Base-by-base conservation (phyloP, 106 monocot species). In the Dactylorhiza incarnata region DNA sequence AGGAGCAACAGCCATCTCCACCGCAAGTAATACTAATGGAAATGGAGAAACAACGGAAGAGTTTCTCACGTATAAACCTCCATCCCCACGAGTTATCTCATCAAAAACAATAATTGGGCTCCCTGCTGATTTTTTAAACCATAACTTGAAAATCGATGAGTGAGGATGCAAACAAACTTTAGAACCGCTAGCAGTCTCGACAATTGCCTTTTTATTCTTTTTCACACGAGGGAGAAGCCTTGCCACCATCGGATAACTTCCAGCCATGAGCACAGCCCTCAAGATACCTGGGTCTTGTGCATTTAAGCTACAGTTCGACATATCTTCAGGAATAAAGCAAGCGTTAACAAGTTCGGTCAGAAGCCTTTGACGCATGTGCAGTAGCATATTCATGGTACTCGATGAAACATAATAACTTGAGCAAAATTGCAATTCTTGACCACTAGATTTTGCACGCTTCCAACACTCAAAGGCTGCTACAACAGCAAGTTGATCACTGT, bases 401-500 rank as follows among this genome's bases (percentile, higher is more conserved):
- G 87, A 76, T 23, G 99, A 87, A 25, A 99, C 82, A 78, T 86
- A 99, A 85, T 89, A 99, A 76, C 45, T 85, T 4, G 91, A 82
- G 77, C 99, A 99, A 62, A 94, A 99, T 45, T 89, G 73, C 9
- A 54, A 46, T 73, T 94, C 99, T 73, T 86, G 75, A 68, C 89
- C 87, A 29, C 68, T 78, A 12, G 82, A 82, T 81, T 88, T 99
- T 47, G 94, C 99, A 71, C 77, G 77, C 75, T 49, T 86, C 99
- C 99, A 99, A 77, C 91, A 92, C 45, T 99, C 94, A 81, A 83
- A 94, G 15, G 94, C 99, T 20, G 94, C 99, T 46, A 94, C 87
- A 75, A 91, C 73, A 37, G 94, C 86, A 20, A 99, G 84, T 44
- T 99, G 94, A 78, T 99, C 99, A 79, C 99, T 99, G 75, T 81